phyloP scores from a whole-genome alignment of 192 early-diverging fungal genomes.

The Phlyctochytrium bullatum region DNA sequence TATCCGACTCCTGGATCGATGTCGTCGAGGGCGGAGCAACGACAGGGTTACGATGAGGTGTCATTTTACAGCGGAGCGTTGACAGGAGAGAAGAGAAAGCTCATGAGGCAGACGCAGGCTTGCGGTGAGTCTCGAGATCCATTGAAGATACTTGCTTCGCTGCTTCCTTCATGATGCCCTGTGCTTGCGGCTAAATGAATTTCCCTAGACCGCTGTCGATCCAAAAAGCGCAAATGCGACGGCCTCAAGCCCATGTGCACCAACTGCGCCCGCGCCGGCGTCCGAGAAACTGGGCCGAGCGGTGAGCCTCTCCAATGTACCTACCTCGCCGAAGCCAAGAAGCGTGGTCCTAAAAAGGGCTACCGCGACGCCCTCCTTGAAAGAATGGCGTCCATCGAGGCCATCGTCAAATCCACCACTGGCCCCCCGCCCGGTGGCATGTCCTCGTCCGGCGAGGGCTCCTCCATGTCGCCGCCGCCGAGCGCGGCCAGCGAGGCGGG shows the following conservation, averaged over 20 bases:
- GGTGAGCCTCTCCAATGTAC: conserved; percentile 12
- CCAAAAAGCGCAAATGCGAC: conserved; percentile 55
- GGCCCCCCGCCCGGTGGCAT: neutral
- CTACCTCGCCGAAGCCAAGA: conserved; percentile 17
- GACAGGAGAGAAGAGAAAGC: neutral
- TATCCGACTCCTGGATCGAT: no score
- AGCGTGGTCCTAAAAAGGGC: conserved; percentile 21
- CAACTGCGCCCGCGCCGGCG: conserved; percentile 36
- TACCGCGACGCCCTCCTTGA: conserved; percentile 21
- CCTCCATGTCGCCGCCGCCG: no score
- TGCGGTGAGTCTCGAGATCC: conserved; percentile 11
- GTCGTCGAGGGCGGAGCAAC: no score
- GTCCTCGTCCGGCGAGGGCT: no score
- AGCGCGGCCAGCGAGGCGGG: no score
- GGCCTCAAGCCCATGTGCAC: conserved; percentile 45
- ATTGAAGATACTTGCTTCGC: neutral
- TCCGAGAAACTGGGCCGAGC: neutral
- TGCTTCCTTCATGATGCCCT: neutral
- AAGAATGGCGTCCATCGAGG: conserved; percentile 21
- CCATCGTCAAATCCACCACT: conserved; percentile 7
- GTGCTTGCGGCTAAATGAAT: neutral
- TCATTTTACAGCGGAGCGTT: no score
- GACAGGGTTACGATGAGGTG: no score
- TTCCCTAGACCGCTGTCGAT: conserved; percentile 39
- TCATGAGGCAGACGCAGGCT: conserved; percentile 5